phyloP scores from a whole-genome alignment of 805 yeast species.

The Lachancea nothofagi region DNA sequence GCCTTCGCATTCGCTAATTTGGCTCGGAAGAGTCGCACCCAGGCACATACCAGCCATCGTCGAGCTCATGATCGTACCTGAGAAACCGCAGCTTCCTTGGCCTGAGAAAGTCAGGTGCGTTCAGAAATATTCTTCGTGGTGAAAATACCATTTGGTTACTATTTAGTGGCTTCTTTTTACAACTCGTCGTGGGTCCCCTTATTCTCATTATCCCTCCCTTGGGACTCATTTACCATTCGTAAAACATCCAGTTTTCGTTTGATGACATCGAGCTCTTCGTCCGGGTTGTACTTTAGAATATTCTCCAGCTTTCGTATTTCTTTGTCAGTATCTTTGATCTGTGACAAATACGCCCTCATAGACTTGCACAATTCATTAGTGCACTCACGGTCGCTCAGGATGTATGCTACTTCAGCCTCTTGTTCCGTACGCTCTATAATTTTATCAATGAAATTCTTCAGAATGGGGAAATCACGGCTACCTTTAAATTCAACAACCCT shows the following conservation, averaged over 20 bases:
- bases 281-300: constrained; percentile 13
- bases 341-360: constrained; percentile 20
- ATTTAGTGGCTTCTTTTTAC: not conserved
- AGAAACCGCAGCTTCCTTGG: constrained; percentile 62
- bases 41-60: constrained; percentile 68
- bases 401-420: constrained; percentile 12
- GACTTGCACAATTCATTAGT: constrained; percentile 30
- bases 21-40: constrained; percentile 87
- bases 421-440: constrained; percentile 16
- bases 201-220: not conserved
- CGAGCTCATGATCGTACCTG: constrained; percentile 64
- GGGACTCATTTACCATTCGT: not conserved
- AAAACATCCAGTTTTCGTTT: constrained; percentile 1
- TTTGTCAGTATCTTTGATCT: constrained; percentile 29
- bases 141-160: constrained; percentile 1
- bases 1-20: constrained; percentile 47
- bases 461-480: constrained; percentile 40
- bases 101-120: constrained; percentile 55
- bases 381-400: constrained; percentile 38
- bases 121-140: constrained; percentile 40
- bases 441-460: constrained; percentile 47
- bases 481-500: constrained; percentile 56
- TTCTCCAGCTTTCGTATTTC: constrained; percentile 31
- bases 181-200: constrained; percentile 1
- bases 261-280: constrained; percentile 3